Base-by-base conservation (phyloP, 345 rosid species). In the Populus alba region DNA sequence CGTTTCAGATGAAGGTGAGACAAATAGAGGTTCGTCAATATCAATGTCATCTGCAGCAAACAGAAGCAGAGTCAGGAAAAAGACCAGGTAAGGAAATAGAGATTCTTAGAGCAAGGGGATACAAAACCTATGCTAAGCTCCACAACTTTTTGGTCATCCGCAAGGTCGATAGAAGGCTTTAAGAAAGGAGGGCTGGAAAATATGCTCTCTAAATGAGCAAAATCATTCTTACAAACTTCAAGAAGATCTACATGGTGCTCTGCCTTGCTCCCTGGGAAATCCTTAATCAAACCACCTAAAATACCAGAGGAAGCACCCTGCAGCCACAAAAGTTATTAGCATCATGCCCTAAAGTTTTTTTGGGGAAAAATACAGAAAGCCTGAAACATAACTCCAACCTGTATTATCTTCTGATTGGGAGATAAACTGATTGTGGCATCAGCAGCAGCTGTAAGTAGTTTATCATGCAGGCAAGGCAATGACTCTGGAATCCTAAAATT, bases 381-480 rank as follows among this genome's bases (percentile, higher is more conserved):
- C 63, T 61, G 41, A 79, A 74, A 59, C 66, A 47, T 39, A 41
- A 74, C 29, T 49, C 25, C 71, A 82, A 90, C 96, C 87, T 88
- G 84, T 75, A 39, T 85, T 81, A 83, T 86, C 82, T 87, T 88
- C 77, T 81, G 88, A 68, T 29, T 77, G n/a, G 89, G 86, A 81
- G 89, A 86, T 47, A 79, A 80, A 79, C 70, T 76, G 66, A 81
- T 73, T 57, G 91, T 73, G 81, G 92, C 87, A 61, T 88, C 94
- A 70, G 90, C 87, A 81, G 92, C 91, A 69, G 94, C 92, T 43
- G 92, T 92, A 79, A 96, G 88, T 73, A 88, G 92, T 81, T 89
- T 80, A 85, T 92, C 92, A 71, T 92, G 93, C 84, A 96, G 87
- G 81, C 85, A 81, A 75, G 99, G 94, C 77, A 91, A 88, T 81